phyloP scores from a whole-genome alignment of 2,329 filamentous ascomycete species.

The Eurotiales sp. region DNA sequence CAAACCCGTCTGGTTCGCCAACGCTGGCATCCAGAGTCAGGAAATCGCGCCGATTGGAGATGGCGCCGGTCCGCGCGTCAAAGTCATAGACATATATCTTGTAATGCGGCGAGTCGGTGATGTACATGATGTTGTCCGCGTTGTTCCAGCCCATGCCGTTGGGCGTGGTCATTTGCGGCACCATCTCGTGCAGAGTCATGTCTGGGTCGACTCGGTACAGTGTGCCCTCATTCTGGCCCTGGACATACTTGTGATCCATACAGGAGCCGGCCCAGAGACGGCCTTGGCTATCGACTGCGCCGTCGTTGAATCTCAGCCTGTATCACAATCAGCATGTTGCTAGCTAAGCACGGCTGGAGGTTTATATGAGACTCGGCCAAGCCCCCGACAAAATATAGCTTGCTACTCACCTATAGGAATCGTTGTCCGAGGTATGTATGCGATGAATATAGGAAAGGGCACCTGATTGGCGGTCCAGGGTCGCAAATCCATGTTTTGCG shows the following conservation, averaged over 20 bases:
- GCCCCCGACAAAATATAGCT: no score
- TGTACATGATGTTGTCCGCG: conserved; percentile 71
- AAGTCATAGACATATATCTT: conserved; percentile 75
- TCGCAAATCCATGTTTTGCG: conserved; percentile 77
- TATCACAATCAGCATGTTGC: neutral
- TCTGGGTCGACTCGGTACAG: conserved; percentile 69
- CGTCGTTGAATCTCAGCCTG: conserved; percentile 69
- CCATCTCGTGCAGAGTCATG: conserved; percentile 56
- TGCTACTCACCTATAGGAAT: conserved; percentile 45
- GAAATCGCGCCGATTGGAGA: conserved; percentile 67
- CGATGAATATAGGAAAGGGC: conserved; percentile 55
- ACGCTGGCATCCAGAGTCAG: conserved; percentile 63
- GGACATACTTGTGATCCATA: conserved; percentile 71
- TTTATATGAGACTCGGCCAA: no score
- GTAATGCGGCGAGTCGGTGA: conserved; percentile 71
- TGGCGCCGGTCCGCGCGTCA: conserved; percentile 57
- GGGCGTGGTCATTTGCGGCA: conserved; percentile 69
- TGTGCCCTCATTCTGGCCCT: conserved; percentile 54
- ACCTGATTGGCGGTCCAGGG: conserved; percentile 63
- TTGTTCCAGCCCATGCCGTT: conserved; percentile 81
- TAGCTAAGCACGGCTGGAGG: no score
- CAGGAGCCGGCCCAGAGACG: conserved; percentile 83
- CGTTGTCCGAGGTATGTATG: conserved; percentile 51
- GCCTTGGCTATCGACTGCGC: conserved; percentile 72
- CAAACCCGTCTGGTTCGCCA: conserved; percentile 73